Conservation (phyloP, 176 grass and related monocot genomes). For the Miscanthus lutarioriparius region DNA sequence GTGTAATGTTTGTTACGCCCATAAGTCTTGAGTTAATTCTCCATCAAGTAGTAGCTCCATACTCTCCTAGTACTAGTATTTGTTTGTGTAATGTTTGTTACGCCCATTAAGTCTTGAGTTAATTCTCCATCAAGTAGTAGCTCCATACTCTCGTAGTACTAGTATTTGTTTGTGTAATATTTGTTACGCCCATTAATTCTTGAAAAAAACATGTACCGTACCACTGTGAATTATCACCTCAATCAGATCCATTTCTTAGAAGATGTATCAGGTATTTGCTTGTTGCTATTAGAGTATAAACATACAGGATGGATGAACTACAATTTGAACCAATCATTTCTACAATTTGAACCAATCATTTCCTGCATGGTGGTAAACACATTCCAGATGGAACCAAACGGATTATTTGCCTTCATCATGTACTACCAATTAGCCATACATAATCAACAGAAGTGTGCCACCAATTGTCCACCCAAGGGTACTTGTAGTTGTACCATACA, state of each 20-base stretch:
- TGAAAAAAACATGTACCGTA: conserved; percentile 3
- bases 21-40: not conserved
- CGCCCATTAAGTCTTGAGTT: not conserved
- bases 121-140: not conserved
- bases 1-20: not conserved
- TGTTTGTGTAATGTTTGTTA: not conserved
- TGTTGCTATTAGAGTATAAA: not conserved
- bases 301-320: not conserved
- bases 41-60: not conserved
- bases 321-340: not conserved
- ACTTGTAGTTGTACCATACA: not conserved
- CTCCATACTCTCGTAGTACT: not conserved
- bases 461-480: not conserved
- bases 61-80: not conserved
- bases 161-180: not conserved
- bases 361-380: not conserved
- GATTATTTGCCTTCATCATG: not conserved
- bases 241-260: not conserved
- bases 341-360: not conserved
- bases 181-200: not conserved
- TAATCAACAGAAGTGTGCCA: not conserved
- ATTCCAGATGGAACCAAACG: not conserved
- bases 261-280: not conserved
- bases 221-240: not conserved
- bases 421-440: not conserved